A percentile compares a stretch with the other conserved stretches of the same genome.
Conservation (phyloP, 108 stramenopile species). For the Nitzschia palea region DNA sequence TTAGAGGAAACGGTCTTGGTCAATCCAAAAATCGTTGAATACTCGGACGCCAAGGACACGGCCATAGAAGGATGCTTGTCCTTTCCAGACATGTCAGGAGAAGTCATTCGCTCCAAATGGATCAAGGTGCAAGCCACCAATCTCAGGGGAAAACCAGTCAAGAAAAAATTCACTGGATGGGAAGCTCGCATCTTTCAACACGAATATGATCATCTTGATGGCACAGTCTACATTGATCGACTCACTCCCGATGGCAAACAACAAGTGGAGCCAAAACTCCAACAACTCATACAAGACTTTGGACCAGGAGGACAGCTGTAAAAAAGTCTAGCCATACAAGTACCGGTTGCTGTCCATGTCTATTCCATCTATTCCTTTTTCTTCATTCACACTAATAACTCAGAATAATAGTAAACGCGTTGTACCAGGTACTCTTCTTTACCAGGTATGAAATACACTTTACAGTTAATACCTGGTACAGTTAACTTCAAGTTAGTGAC, state of each 20-base stretch:
- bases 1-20: slow-evolving; percentile 80
- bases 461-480: too few species aligned
- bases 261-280: slow-evolving; percentile 59
- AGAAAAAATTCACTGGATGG: slow-evolving; percentile 82
- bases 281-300: slow-evolving; percentile 71
- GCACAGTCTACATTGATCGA: slow-evolving; percentile 80
- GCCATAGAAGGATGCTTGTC: slow-evolving; percentile 91
- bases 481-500: too few species aligned
- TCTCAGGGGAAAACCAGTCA: slow-evolving; percentile 32
- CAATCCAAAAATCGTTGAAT: slow-evolving; percentile 86
- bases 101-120: slow-evolving; percentile 79
- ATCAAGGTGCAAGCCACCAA: slow-evolving; percentile 90
- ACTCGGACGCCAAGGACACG: slow-evolving; percentile 54
- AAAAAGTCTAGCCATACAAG: too few species aligned
- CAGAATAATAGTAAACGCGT: too few species aligned
- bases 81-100: slow-evolving; percentile 91
- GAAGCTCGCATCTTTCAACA: slow-evolving; percentile 95
- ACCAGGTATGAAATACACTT: too few species aligned
- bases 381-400: too few species aligned
- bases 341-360: too few species aligned
- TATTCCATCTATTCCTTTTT: too few species aligned
- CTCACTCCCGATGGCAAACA: slow-evolving; percentile 60
- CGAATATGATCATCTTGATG: slow-evolving; percentile 98
- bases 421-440: too few species aligned
- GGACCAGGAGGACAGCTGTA: slow-evolving; percentile 74